Percentiles rank a stretch among this genome's conserved stretches.
Evolutionary conservation across 2,329 filamentous ascomycete genomes (phyloP).

Genomic region (Endothia cerciana): DNA sequence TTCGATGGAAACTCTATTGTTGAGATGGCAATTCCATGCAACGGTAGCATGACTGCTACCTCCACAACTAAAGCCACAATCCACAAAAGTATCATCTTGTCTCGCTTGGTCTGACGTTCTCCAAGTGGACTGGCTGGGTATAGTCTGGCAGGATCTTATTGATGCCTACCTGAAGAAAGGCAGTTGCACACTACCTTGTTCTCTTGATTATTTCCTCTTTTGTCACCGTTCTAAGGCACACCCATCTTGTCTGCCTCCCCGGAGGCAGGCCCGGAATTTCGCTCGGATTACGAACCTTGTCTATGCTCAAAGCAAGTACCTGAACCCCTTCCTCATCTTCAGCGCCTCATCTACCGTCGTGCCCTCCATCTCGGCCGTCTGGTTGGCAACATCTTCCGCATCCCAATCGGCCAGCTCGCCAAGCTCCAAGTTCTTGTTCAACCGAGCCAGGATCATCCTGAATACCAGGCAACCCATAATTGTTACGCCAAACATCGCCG

Average conservation of each 20-base stretch:
- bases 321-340: constrained; percentile 40
- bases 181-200: no score
- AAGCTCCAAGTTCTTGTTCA: constrained; percentile 54
- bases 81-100: no score
- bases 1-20: no score
- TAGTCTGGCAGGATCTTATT: no score
- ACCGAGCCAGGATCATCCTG: constrained; percentile 48
- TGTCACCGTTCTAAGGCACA: not conserved
- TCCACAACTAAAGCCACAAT: no score
- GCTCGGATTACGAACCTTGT: not conserved
- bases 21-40: no score
- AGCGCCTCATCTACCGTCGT: constrained; percentile 49
- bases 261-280: not conserved
- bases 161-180: no score
- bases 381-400: constrained; percentile 43
- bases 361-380: constrained; percentile 45
- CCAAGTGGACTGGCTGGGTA: no score
- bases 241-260: not conserved
- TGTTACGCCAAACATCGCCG: constrained; percentile 65
- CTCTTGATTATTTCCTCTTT: not conserved
- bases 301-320: constrained; percentile 29
- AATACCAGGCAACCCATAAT: constrained; percentile 56
- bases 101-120: no score
- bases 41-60: no score
- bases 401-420: constrained; percentile 44